phyloP scores from a whole-genome alignment of 2,329 filamentous ascomycete species.

The Zelopaecilomyces penicillatus region DNA sequence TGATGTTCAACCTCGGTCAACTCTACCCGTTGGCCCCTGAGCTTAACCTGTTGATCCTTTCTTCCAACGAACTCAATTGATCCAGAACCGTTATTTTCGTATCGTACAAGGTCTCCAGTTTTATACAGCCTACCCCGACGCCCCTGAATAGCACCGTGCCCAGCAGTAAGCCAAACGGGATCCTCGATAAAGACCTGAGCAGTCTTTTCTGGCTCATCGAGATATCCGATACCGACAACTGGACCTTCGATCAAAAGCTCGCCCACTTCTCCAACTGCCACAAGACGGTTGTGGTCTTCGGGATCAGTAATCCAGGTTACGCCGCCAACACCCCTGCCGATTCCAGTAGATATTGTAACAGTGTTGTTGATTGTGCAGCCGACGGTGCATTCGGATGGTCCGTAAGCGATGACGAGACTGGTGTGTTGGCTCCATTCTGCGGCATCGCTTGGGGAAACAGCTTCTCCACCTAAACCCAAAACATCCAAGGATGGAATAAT shows the following conservation, averaged over 20 bases:
- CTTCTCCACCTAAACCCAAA: slow-evolving; percentile 42
- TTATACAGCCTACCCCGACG: slow-evolving; percentile 43
- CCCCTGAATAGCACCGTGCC: slow-evolving; percentile 26
- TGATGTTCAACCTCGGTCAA: slow-evolving; percentile 46
- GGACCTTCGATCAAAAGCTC: slow-evolving; percentile 50
- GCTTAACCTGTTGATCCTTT: slow-evolving; percentile 61
- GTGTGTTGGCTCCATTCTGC: slow-evolving; percentile 37
- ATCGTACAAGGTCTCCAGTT: slow-evolving; percentile 51
- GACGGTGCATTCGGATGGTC: slow-evolving; percentile 46
- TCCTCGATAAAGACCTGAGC: slow-evolving; percentile 48
- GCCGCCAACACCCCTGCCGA: slow-evolving; percentile 40
- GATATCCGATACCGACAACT: slow-evolving; percentile 54
- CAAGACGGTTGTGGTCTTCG: slow-evolving; percentile 35
- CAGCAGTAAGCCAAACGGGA: slow-evolving; percentile 41
- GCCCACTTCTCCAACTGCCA: slow-evolving; percentile 40
- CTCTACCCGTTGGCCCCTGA: slow-evolving; percentile 58
- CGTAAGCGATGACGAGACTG: slow-evolving; percentile 43
- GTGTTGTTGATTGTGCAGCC: slow-evolving; percentile 41
- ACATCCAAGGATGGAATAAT: slow-evolving; percentile 39
- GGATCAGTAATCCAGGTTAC: slow-evolving; percentile 45
- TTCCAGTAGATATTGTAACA: slow-evolving; percentile 33
- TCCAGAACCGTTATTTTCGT: slow-evolving; percentile 44
- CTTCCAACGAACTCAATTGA: slow-evolving; percentile 51
- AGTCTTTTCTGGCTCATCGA: slow-evolving; percentile 50
- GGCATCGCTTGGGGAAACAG: slow-evolving; percentile 43